A percentile compares a stretch with the other conserved stretches of the same genome.
These are phyloP conservation scores for Euphrasia confusa DNA, from an alignment of 257 asterid species.

Conservation along the genomic window DNA sequence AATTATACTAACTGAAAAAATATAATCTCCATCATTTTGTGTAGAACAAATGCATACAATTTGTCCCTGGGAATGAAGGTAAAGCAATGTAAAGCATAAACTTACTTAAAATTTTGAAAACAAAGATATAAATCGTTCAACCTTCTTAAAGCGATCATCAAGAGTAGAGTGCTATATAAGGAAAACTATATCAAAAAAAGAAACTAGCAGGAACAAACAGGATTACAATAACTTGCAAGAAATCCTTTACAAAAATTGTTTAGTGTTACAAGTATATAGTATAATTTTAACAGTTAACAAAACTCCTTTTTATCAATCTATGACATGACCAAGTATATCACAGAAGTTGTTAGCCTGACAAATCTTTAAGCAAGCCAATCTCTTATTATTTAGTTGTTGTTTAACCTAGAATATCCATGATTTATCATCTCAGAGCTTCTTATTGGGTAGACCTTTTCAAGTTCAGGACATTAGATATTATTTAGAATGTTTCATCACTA, in stretches of 20 bases:
- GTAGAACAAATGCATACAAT: background rate
- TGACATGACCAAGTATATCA: background rate
- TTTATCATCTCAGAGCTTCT: slow-evolving; percentile 9
- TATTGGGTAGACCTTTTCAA: background rate
- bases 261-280: too few species aligned
- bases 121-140: background rate
- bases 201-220: too few species aligned
- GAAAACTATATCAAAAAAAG: too few species aligned
- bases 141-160: background rate
- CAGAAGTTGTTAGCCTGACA: background rate
- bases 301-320: background rate
- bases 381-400: background rate
- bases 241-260: too few species aligned
- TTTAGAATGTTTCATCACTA: slow-evolving; percentile 2
- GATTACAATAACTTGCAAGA: too few species aligned
- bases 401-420: slow-evolving; percentile 6
- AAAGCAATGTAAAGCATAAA: background rate
- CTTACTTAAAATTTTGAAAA: too few species aligned
- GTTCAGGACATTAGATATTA: slow-evolving; percentile 6
- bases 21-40: background rate
- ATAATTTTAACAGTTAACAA: background rate
- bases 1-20: background rate
- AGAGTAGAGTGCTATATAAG: too few species aligned
- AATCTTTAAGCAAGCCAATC: slow-evolving; percentile 6
- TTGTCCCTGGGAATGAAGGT: background rate